Percentiles rank a stretch among this genome's conserved stretches.
Conservation (phyloP, 2,329 filamentous ascomycete genomes). For the Aspergillus caelatus region DNA sequence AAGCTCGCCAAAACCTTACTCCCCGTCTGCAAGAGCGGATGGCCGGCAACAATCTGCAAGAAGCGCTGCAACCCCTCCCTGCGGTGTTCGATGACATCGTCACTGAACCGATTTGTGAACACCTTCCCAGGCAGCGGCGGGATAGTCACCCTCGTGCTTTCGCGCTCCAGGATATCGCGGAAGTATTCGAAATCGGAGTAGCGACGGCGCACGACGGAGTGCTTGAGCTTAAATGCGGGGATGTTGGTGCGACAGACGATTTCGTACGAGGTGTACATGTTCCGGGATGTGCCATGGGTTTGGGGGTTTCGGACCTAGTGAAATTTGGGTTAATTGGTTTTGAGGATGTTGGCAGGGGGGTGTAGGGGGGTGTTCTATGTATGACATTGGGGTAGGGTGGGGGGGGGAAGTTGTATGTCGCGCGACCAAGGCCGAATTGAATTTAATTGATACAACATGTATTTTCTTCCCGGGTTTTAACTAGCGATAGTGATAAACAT, state of each 20-base stretch:
- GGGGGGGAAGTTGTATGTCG: background rate
- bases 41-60: slow-evolving; percentile 94
- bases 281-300: slow-evolving; percentile 89
- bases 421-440: background rate
- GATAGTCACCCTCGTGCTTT: slow-evolving; percentile 91
- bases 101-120: slow-evolving; percentile 95
- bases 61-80: slow-evolving; percentile 92
- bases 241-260: slow-evolving; percentile 98
- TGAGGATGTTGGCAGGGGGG: background rate
- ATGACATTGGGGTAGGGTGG: background rate
- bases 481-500: background rate
- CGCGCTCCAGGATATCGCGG: slow-evolving; percentile 94
- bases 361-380: background rate
- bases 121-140: slow-evolving; percentile 95
- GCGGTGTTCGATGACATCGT: slow-evolving; percentile 96
- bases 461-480: background rate
- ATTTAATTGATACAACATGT: background rate
- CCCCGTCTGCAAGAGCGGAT: slow-evolving; percentile 93
- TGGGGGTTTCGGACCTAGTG: slow-evolving; percentile 84
- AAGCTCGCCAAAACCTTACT: slow-evolving; percentile 96
- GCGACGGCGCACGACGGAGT: slow-evolving; percentile 83
- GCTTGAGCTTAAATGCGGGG: slow-evolving; percentile 94
- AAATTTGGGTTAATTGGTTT: background rate
- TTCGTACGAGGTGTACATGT: slow-evolving; percentile 99
- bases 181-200: slow-evolving; percentile 99